Evolutionary conservation across 2,329 filamentous ascomycete genomes (phyloP).

Genomic region (Nannizziopsis barbatae): DNA sequence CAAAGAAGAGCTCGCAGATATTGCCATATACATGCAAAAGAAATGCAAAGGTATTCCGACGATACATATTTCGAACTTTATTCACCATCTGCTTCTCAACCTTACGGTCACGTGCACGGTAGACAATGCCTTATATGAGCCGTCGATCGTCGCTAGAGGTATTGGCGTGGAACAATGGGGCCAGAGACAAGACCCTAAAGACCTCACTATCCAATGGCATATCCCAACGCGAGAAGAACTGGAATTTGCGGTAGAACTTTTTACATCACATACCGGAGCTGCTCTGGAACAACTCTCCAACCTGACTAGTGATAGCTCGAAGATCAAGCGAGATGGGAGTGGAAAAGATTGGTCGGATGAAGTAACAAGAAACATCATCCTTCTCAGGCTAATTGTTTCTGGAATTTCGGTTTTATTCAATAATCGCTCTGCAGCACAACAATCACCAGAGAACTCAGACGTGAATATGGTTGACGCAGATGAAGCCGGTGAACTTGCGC

Average conservation of each 20-base stretch:
- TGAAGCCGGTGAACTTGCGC: conserved; percentile 20
- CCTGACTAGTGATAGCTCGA: conserved; percentile 69
- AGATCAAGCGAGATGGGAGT: conserved; percentile 80
- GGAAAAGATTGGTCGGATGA: conserved; percentile 99
- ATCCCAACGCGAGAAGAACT: conserved; percentile 69
- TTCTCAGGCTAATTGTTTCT: conserved; percentile 78
- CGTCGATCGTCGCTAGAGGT: conserved; percentile 58
- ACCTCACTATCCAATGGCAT: conserved; percentile 85
- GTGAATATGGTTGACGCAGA: conserved; percentile 38
- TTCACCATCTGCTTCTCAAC: conserved; percentile 90
- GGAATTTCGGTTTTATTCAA: conserved; percentile 87
- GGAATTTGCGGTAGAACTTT: conserved; percentile 78
- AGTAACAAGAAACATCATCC: conserved; percentile 75
- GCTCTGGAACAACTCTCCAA: conserved; percentile 64
- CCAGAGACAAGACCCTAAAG: conserved; percentile 57
- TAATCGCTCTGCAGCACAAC: conserved; percentile 56
- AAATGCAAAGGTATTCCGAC: conserved; percentile 89
- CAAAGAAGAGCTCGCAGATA: conserved; percentile 77
- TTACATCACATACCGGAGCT: conserved; percentile 67
- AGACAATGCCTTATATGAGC: conserved; percentile 79
- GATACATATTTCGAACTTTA: conserved; percentile 93
- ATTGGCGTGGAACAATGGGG: conserved; percentile 77
- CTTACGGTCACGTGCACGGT: conserved; percentile 87
- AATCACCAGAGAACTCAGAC: conserved; percentile 30
- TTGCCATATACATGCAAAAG: conserved; percentile 92